phyloP scores from a whole-genome alignment of 306 rosid species.

The Boehmeria nivea region DNA sequence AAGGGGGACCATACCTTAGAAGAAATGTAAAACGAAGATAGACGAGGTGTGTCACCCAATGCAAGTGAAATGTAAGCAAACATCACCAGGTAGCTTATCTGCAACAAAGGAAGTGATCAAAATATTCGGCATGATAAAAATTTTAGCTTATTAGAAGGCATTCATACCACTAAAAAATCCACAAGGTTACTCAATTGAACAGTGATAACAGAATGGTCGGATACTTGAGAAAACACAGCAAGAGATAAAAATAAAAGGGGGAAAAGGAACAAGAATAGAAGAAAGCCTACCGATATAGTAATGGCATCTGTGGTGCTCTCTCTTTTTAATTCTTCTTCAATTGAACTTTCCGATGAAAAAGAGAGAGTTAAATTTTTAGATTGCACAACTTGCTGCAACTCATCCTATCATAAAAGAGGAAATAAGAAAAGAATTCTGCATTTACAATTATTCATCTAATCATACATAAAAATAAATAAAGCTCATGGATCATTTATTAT shows the following conservation, averaged over 20 bases:
- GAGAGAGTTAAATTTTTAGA: slow-evolving; percentile 79
- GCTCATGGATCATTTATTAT: background rate
- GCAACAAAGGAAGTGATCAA: slow-evolving; percentile 26
- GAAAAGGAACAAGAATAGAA: background rate
- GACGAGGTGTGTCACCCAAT: slow-evolving; percentile 73
- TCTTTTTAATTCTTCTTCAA: slow-evolving; percentile 93
- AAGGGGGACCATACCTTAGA: slow-evolving; percentile 65
- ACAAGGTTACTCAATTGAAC: background rate
- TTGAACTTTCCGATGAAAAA: slow-evolving; percentile 95
- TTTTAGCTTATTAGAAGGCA: slow-evolving; percentile 2
- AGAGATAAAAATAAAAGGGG: background rate
- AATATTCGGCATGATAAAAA: too few relatives aligned
- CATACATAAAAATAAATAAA: too few relatives aligned
- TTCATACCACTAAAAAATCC: background rate
- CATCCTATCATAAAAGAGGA: slow-evolving; percentile 49
- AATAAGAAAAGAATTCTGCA: slow-evolving; percentile 10
- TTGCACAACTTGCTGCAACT: slow-evolving; percentile 71
- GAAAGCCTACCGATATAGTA: slow-evolving; percentile 70
- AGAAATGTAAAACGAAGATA: slow-evolving; percentile 68
- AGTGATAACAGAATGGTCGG: too few relatives aligned
- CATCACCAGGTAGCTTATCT: slow-evolving; percentile 99
- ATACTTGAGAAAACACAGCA: slow-evolving; percentile 2
- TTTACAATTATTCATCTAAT: background rate
- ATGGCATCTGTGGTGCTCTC: slow-evolving; percentile 95
- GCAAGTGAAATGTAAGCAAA: slow-evolving; percentile 95